Evolutionary conservation across 179 eudicot genomes (phyloP), one percentile per base, ranked within the genome.

Genomic region (Gypsophila paniculata): DNA sequence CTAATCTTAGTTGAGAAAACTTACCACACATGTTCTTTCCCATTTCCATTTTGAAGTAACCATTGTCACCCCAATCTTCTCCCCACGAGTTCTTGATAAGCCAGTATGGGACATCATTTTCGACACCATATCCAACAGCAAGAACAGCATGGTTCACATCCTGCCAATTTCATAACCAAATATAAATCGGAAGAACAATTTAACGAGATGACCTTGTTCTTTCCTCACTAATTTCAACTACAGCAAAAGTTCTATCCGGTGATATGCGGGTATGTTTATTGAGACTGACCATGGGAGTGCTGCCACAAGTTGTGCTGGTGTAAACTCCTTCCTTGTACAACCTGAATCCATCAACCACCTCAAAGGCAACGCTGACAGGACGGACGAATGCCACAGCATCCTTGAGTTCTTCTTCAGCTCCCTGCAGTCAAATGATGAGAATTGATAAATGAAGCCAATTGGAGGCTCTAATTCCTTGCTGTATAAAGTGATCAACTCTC

Each of bases 21-120:
- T 85, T 80, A 94, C 99, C 99, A 81, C 99, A 95, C 96, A 95
- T 92, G 91, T 92, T 95, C 78, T 95, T 90, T 26, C 99, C 97
- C 96, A 88, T 64, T 86, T 92, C 96, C 96, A 95, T 95, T 75
- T 88, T 95, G 72, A 95, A 95, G 85, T 90, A 95, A 21, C 99
- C 99, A 6, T 76, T 61, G 68, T 87, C 86, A 72, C 99, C 99
- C 99, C 99, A 95, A 65, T 85, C 85, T 59, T 71, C 90, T 68
- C 99, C 99, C 99, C 99, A 95, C 22, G 99, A 95, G 77, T 95
- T 95, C 83, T 95, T 95, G 65, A 95, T 87, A 75, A 95, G 87
- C 99, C 99, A 95, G 79, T 92, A 95, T 1, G 96, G 86, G 53
- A 80, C 67, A 25, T 90, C 97, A 48, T 92, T 64, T 80, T 90